Evolutionary conservation across 2,329 filamentous ascomycete species (phyloP).

Genomic region (Beauveria scarabaeidicola): DNA sequence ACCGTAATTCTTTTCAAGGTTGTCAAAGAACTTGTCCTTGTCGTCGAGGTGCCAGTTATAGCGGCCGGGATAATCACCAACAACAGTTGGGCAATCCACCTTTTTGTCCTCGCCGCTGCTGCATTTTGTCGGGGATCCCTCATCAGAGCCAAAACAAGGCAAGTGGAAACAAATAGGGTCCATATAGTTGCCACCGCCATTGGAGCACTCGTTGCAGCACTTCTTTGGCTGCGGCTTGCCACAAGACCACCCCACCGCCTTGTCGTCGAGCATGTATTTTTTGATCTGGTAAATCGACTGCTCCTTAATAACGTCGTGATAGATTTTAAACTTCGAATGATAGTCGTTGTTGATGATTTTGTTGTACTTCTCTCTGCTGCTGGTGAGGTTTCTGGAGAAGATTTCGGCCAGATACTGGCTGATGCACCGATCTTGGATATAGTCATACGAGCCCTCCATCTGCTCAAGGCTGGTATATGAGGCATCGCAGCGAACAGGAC

Average conservation of each 20-base stretch:
- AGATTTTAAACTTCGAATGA: background rate
- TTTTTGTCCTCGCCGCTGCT: background rate
- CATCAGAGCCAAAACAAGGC: background rate
- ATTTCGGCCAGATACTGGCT: background rate
- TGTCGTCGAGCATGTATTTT: constrained; percentile 2
- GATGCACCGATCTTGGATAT: background rate
- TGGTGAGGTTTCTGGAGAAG: background rate
- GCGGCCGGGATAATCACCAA: background rate
- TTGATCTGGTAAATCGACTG: background rate
- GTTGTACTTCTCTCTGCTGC: background rate
- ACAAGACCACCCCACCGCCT: background rate
- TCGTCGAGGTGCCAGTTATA: background rate
- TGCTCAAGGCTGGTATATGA: background rate
- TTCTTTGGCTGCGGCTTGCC: background rate
- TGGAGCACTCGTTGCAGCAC: background rate
- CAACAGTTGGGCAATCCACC: background rate
- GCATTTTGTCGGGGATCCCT: background rate
- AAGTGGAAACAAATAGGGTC: background rate
- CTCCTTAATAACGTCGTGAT: background rate
- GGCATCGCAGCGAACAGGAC: background rate
- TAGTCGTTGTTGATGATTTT: constrained; percentile 1
- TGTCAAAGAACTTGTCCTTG: constrained; percentile 4
- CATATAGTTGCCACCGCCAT: constrained; percentile 1
- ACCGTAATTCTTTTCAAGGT: background rate
- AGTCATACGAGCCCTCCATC: background rate